Base-by-base conservation (phyloP, 352 stramenopile genomes). In the Pythium insidiosum region DNA sequence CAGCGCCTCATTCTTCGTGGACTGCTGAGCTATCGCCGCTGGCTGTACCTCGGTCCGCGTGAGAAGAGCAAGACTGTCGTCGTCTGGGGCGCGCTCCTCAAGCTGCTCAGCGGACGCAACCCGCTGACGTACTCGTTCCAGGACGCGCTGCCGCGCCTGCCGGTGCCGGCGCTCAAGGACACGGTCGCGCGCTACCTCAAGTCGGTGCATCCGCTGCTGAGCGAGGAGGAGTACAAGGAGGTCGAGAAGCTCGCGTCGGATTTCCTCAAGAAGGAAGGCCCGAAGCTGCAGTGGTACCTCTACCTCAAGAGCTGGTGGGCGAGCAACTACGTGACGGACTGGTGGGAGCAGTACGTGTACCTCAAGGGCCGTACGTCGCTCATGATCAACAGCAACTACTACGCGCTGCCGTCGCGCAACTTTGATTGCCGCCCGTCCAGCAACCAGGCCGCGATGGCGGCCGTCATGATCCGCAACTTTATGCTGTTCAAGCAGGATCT, bases 321-420 rank as follows among this genome's bases (percentile, higher is more conserved):
- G 38, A 69, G 59, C 38, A 96, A 96, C 63, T 96, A 95, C 61
- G 78, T 94, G 15, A 91, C 77, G 38, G 82, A 94, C 69, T 92
- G 79, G 78, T 94, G 82, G 82, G 82, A 94, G 62, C 84, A 90
- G 57, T 94, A 94, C 52, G 82, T 94, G 43, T 94, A 92, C 59
- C 61, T 94, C 21, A 88, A 87, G 44, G 79, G 80, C 51, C 80
- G 86, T 44, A 87, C 71, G 37, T 90, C 84, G 21, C 67, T 96
- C 50, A 88, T 88, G 68, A 93, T 96, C 59, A 95, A 95, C 64
- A 91, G 73, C 62, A 96, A 95, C 61, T 96, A 96, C 68, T 96
- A 96, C 48, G 82, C 78, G 6, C 66, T 96, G 18, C 79, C 73
- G 6, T 61, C 66, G 18, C 39, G 65, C 16, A 86, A 87, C 44